Evolutionary conservation across 768 basidiomycete genomes (phyloP), one percentile per base, ranked within the genome.

Genomic region (Amanita exitialis): DNA sequence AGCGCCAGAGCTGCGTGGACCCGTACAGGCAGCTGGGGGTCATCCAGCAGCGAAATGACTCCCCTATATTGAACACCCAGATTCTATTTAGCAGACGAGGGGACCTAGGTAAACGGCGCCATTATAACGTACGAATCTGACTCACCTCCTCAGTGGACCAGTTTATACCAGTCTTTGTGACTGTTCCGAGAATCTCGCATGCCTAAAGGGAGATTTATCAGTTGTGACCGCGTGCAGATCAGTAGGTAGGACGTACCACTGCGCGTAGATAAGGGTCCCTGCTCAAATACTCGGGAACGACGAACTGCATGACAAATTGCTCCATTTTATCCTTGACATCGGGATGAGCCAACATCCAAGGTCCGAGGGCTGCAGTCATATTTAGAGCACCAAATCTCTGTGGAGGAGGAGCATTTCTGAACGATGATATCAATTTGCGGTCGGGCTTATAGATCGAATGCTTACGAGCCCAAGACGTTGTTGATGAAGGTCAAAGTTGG

Each of bases 361-460:
- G 78, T 0, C 82, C 83, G 3, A 94, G 74, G 0, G 81, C 80
- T 25, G 83, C 76, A 9, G 81, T 81, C 77, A 93, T 89, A 59
- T 87, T 88, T 34, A 95, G 71, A 2, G 87, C 92, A 42, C 90
- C 92, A 58, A 86, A 94, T 42, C 82, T 79, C 56, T 93, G 83
- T 20, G 77, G 67, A 4, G 86, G 64, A 1, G 77, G 53, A 2
- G 81, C 72, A 53, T 62, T 59, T 51, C 73, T 67, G 56, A 47
- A 37, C 56, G 51, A n/a, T 55, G 54, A 49, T 56, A 36, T 25
- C 21, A 30, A 16, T 23, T 34, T 6, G 28, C 20, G 37, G 37
- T 34, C 13, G 9, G 12, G 4, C 8, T 21, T 13, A 20, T 13
- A 18, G 16, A 42, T 12, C 6, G 16, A 25, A 49, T 27, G 75